Evolutionary conservation across 176 grass and related monocot genomes (phyloP).

Genomic region (Areca catechu): DNA sequence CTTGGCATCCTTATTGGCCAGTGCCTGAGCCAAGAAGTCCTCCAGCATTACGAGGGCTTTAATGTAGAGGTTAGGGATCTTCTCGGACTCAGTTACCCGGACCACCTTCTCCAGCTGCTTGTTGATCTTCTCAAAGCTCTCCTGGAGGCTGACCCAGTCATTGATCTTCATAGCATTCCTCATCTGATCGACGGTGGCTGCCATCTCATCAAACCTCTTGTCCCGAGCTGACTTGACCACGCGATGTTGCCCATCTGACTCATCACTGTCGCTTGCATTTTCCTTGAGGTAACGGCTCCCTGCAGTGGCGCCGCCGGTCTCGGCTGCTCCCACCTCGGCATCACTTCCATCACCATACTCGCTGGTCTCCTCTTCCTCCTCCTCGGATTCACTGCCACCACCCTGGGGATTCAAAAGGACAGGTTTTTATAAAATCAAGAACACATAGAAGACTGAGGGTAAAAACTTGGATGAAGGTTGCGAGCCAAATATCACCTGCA

Average conservation of each 20-base stretch:
- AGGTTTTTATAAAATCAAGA: not conserved
- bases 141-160: slow-evolving; percentile 85
- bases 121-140: slow-evolving; percentile 91
- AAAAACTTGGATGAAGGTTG: not conserved
- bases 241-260: slow-evolving; percentile 57
- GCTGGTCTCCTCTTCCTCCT: slow-evolving; percentile 47
- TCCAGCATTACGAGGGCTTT: slow-evolving; percentile 78
- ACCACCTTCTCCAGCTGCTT: slow-evolving; percentile 95
- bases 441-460: no score
- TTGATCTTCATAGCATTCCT: slow-evolving; percentile 96
- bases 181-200: slow-evolving; percentile 78
- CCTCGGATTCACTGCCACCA: slow-evolving; percentile 63
- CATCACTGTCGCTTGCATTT: slow-evolving; percentile 52
- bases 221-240: slow-evolving; percentile 66
- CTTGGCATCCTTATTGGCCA: slow-evolving; percentile 94
- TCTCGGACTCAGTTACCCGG: slow-evolving; percentile 76
- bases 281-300: slow-evolving; percentile 46
- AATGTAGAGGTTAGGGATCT: slow-evolving; percentile 67
- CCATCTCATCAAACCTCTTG: slow-evolving; percentile 86
- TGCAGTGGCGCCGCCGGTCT: not conserved
- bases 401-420: slow-evolving; percentile 32
- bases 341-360: slow-evolving; percentile 15
- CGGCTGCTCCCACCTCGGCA: not conserved
- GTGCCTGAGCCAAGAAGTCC: slow-evolving; percentile 76
- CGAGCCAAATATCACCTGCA: slow-evolving; percentile 28